Percentiles rank a stretch among this genome's conserved stretches.
These are phyloP conservation scores for Jamesozyma spencerorum DNA, from an alignment of 805 yeast genomes.

Conservation along the genomic window DNA sequence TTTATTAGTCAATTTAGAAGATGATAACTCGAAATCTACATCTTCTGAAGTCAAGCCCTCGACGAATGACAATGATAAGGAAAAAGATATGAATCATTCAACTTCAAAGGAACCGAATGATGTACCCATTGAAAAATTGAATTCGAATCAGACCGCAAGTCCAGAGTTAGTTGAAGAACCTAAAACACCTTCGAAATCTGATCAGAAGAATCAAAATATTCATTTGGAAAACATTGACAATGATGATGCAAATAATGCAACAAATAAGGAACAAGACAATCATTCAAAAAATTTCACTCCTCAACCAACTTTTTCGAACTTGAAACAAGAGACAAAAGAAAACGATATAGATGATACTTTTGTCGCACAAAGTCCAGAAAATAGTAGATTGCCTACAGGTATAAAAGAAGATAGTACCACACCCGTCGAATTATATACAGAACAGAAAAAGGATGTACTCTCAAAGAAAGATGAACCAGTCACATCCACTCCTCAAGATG, in stretches of 20 bases:
- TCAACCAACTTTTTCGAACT: not conserved
- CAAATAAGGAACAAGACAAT: not conserved
- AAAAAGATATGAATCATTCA: not conserved
- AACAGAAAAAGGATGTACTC: no score
- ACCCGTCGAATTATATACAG: not conserved
- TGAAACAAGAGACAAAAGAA: not conserved
- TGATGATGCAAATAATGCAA: no score
- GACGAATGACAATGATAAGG: slow-evolving; percentile 3
- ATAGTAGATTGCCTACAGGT: no score
- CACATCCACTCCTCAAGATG: not conserved
- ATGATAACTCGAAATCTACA: not conserved
- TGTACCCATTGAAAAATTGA: no score
- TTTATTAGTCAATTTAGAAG: slow-evolving; percentile 11
- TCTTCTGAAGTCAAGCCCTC: not conserved
- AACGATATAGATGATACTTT: not conserved
- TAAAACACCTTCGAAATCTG: no score
- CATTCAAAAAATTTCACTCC: not conserved
- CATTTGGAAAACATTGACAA: no score
- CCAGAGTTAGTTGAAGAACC: no score
- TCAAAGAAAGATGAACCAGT: no score
- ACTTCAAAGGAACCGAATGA: not conserved
- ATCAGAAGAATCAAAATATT: no score
- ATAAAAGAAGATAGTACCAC: not conserved
- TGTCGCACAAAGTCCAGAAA: not conserved
- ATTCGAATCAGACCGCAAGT: no score